Evolutionary conservation across 2,329 filamentous ascomycete species (phyloP).

Genomic region (Mariannaea elegans): DNA sequence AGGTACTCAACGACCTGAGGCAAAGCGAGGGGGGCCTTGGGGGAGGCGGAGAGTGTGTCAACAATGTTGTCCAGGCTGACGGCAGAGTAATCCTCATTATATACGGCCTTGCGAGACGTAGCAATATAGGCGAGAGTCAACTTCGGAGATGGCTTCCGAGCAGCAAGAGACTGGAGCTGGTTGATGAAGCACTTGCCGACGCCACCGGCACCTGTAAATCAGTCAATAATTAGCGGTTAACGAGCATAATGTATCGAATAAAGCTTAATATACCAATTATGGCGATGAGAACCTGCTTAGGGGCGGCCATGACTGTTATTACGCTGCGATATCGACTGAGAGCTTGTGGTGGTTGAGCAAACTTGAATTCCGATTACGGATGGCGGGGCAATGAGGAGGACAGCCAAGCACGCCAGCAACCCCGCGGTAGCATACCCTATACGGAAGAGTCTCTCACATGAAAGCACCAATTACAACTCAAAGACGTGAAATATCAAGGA

Average conservation of each 20-base stretch:
- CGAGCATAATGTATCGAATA: background rate
- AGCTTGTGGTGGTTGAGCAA: constrained; percentile 38
- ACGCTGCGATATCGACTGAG: constrained; percentile 20
- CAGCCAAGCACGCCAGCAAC: constrained; percentile 34
- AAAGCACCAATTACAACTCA: constrained; percentile 21
- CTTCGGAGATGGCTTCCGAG: constrained; percentile 72
- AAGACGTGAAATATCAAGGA: background rate
- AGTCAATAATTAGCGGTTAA: constrained; percentile 24
- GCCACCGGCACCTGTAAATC: constrained; percentile 80
- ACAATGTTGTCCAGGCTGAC: constrained; percentile 69
- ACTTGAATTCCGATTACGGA: constrained; percentile 48
- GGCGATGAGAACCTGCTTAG: constrained; percentile 61
- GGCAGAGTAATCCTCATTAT: constrained; percentile 75
- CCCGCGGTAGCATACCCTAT: constrained; percentile 42
- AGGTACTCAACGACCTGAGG: constrained; percentile 81
- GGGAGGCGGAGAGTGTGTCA: constrained; percentile 70
- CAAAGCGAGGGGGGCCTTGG: constrained; percentile 71
- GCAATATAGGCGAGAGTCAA: constrained; percentile 86
- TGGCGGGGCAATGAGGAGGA: constrained; percentile 44
- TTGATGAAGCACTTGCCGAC: constrained; percentile 91
- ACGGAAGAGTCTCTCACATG: constrained; percentile 15
- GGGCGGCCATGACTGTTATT: constrained; percentile 50
- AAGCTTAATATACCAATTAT: constrained; percentile 54
- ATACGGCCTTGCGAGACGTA: constrained; percentile 84
- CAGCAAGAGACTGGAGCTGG: constrained; percentile 76